Evolutionary conservation across 495 filamentous ascomycete species (phyloP), one percentile per base, ranked within the genome.

Genomic region (Pyrenopolyporus hunteri): DNA sequence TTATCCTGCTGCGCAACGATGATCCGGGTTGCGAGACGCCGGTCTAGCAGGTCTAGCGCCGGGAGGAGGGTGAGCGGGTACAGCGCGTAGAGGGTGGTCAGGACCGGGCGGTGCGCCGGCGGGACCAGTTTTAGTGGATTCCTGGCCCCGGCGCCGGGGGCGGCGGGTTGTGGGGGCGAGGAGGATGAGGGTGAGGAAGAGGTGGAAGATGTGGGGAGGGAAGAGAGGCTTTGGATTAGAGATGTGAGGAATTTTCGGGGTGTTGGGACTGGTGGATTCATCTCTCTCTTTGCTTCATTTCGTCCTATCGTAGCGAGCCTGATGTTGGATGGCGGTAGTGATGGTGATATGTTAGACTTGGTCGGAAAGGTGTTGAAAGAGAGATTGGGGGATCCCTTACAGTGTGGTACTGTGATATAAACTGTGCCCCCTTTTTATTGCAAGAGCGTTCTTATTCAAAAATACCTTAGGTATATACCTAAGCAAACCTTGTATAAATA

Each of bases 31-130:
- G 94, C 86, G 0, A 91, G 77, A 5, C 80, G 71, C 7, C 92
- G 80, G 67, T 97, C 92, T 3, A 97, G 80, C 1, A 96, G 79
- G 65, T 96, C 91, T 1, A 97, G 80, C 0, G 91, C 90, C 2
- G 89, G 88, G 0, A 96, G 83, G 1, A 87, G 69, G 40, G 80
- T 76, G 0, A 61, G 51, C 8, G 84, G 86, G 66, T 87, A 87
- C n/a, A 89, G 68, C 3, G 85, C 82, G 71, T 89, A 85, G 1
- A 89, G 75, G 0, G 86, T 87, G 26, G 82, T 74, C 37, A 89
- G 66, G 19, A 85, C 65, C 13, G 76, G 71, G 6, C 80, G 70
- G 45, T 75, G 65, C 2, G 74, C 46, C 0, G 69, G 40, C 3
- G 74, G 73, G 59, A 80, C 65, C 40, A 47, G 68, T 31, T 64